Conservation (phyloP, 495 filamentous ascomycete species). For the Hyaloscypha finlandica region DNA sequence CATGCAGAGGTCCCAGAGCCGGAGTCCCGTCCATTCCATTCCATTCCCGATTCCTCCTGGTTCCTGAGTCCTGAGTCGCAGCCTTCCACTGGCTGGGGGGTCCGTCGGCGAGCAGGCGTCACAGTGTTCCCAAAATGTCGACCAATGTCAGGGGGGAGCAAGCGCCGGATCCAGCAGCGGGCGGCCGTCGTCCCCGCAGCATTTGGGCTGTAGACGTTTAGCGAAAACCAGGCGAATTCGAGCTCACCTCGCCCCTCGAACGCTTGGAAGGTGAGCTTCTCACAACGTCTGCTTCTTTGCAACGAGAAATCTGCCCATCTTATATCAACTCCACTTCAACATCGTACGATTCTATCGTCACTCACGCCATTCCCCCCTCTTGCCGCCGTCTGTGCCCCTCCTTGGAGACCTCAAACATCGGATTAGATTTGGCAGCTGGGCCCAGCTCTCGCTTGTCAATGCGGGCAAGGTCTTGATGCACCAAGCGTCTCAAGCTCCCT, state of each 20-base stretch:
- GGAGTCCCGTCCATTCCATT: too few relatives aligned
- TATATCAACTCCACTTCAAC: neutral
- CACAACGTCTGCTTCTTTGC: neutral
- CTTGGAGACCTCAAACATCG: slow-evolving; percentile 19
- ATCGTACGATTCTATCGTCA: slow-evolving; percentile 1
- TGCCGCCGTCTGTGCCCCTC: neutral
- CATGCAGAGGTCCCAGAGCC: neutral
- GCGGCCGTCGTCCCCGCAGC: slow-evolving; percentile 15
- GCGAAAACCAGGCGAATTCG: slow-evolving; percentile 2
- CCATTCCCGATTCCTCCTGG: too few relatives aligned
- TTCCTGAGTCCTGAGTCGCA: too few relatives aligned
- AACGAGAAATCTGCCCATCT: slow-evolving; percentile 9
- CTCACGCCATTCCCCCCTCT: neutral
- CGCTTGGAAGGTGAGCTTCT: neutral
- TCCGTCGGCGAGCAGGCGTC: neutral
- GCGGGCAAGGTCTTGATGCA: slow-evolving; percentile 24
- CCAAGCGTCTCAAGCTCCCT: slow-evolving; percentile 24
- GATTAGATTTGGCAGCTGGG: slow-evolving; percentile 15
- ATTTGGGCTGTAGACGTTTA: neutral
- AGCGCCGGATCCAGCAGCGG: slow-evolving; percentile 21
- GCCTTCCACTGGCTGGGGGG: neutral
- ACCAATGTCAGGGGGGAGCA: slow-evolving; percentile 24
- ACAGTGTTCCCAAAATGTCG: neutral
- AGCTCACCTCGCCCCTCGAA: neutral
- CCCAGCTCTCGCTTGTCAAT: slow-evolving; percentile 22